phyloP scores from a whole-genome alignment of 2,329 filamentous ascomycete species.

The Ascosphaera apis region DNA sequence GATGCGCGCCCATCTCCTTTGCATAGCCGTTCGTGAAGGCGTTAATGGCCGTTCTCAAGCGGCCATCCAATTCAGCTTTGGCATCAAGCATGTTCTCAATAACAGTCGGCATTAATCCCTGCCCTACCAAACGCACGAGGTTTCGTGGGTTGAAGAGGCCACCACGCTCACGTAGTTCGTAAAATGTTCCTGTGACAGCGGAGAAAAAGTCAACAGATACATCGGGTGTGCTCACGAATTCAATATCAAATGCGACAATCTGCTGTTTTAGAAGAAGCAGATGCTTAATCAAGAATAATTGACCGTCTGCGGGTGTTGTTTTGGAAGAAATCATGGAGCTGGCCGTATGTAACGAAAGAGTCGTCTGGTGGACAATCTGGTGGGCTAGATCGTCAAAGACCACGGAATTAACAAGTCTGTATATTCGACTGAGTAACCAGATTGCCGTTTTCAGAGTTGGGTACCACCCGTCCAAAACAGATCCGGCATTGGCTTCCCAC shows the following conservation, averaged over 20 bases:
- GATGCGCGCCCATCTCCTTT: constrained; percentile 29
- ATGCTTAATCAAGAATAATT: constrained; percentile 88
- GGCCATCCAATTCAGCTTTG: constrained; percentile 42
- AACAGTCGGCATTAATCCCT: constrained; percentile 37
- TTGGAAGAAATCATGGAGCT: constrained; percentile 45
- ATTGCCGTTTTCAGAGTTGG: constrained; percentile 44
- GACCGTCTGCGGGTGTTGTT: constrained; percentile 42
- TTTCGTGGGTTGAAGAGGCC: constrained; percentile 42
- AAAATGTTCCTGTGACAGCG: constrained; percentile 41
- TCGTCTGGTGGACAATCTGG: constrained; percentile 76
- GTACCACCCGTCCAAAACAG: constrained; percentile 38
- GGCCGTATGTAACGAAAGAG: constrained; percentile 55
- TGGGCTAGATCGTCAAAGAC: constrained; percentile 52
- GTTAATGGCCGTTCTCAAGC: constrained; percentile 38
- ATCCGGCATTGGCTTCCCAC: constrained; percentile 33
- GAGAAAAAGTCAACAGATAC: constrained; percentile 41
- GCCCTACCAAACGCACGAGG: constrained; percentile 34
- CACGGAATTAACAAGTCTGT: constrained; percentile 43
- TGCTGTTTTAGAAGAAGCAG: constrained; percentile 88
- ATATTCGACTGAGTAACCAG: constrained; percentile 45
- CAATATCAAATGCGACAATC: constrained; percentile 88
- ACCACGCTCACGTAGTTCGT: constrained; percentile 40
- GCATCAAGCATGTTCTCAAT: constrained; percentile 51
- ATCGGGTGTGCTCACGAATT: constrained; percentile 38
- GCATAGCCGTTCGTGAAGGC: constrained; percentile 40